These are phyloP conservation scores for Ceratocystis eucalypticola DNA, from an alignment of 2,329 filamentous ascomycete genomes.

Conservation along the genomic window DNA sequence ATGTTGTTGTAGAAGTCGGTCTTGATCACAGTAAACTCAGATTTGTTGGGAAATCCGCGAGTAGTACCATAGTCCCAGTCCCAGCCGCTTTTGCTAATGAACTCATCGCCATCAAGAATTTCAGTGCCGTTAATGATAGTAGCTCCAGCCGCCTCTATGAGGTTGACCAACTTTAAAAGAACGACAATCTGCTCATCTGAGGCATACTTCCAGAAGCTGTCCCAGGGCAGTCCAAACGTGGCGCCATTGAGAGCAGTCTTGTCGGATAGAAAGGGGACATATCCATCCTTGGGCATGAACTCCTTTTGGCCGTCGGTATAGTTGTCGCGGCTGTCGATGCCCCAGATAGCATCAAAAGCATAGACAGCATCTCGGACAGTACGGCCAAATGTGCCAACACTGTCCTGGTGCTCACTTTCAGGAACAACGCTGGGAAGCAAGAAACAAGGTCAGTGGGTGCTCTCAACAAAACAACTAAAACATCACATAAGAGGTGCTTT, in stretches of 20 bases:
- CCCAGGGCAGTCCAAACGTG: slow-evolving; percentile 58
- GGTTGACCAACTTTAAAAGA: slow-evolving; percentile 30
- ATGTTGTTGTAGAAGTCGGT: slow-evolving; percentile 54
- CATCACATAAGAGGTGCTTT: neutral
- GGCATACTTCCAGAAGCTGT: slow-evolving; percentile 53
- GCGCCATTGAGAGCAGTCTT: slow-evolving; percentile 44
- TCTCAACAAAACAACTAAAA: neutral
- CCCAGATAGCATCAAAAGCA: slow-evolving; percentile 54
- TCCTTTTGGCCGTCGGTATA: slow-evolving; percentile 47
- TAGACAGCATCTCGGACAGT: slow-evolving; percentile 57
- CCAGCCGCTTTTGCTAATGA: slow-evolving; percentile 56
- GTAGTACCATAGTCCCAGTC: slow-evolving; percentile 55
- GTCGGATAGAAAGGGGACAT: slow-evolving; percentile 41
- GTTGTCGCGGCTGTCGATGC: slow-evolving; percentile 49
- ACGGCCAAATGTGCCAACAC: slow-evolving; percentile 52
- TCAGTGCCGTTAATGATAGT: slow-evolving; percentile 58
- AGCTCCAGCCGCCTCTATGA: slow-evolving; percentile 48
- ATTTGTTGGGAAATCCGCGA: slow-evolving; percentile 54
- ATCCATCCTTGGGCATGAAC: slow-evolving; percentile 42
- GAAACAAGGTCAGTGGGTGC: neutral
- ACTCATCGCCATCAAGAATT: slow-evolving; percentile 46
- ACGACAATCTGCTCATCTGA: slow-evolving; percentile 40
- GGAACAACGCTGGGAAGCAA: slow-evolving; percentile 39
- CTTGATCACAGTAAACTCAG: slow-evolving; percentile 60
- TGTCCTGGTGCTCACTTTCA: slow-evolving; percentile 54